Conservation (phyloP, 768 basidiomycete genomes). For the Pleurotus giganteus region DNA sequence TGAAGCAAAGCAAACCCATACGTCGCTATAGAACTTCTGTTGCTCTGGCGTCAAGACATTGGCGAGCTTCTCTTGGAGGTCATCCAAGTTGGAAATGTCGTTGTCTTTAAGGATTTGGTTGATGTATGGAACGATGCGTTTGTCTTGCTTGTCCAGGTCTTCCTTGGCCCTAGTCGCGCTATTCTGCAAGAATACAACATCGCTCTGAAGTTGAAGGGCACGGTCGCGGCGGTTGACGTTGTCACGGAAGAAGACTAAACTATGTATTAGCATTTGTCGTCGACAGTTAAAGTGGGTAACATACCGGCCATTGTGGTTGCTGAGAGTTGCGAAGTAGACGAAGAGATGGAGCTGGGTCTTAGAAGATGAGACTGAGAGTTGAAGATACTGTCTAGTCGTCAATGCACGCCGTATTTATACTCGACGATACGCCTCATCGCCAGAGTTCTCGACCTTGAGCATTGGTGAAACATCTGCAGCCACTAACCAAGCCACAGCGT, state of each 20-base stretch:
- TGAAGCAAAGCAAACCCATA: background rate
- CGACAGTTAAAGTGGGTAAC: background rate
- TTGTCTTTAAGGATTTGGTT: background rate
- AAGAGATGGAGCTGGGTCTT: background rate
- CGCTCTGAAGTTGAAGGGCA: slow-evolving; percentile 1
- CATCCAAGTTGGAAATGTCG: background rate
- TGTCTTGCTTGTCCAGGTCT: background rate
- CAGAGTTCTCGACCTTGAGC: background rate
- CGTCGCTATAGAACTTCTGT: slow-evolving; percentile 6
- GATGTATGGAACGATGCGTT: background rate
- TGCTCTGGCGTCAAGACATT: background rate
- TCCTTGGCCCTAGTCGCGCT: background rate
- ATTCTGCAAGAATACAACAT: background rate
- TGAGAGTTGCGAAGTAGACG: background rate
- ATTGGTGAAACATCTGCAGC: background rate
- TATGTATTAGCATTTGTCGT: background rate
- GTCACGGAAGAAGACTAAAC: background rate
- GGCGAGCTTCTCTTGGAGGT: background rate
- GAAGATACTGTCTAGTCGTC: background rate
- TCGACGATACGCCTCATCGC: background rate
- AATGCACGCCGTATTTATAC: background rate
- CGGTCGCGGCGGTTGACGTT: background rate
- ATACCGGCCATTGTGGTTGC: background rate
- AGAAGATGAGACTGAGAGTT: background rate
- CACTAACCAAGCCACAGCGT: background rate